phyloP scores from a whole-genome alignment of 306 rosid genomes.

The Abrus precatorius region DNA sequence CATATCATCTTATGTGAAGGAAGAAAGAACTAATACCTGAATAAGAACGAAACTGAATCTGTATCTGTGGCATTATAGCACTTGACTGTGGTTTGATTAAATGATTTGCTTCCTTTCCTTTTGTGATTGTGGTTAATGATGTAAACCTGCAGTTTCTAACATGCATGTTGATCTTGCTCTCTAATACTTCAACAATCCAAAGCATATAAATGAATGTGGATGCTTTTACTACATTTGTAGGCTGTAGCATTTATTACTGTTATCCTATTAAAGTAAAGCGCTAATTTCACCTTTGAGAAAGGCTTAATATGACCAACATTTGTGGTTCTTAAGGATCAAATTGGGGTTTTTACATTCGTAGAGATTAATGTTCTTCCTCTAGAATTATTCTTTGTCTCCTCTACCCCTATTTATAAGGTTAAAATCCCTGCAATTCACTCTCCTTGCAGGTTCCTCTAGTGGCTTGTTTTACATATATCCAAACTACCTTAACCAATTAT shows the following conservation, averaged over 20 bases:
- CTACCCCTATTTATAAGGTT: no score
- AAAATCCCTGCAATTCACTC: no score
- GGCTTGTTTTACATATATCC: no score
- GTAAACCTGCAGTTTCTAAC: conserved; percentile 42
- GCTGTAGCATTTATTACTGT: neutral
- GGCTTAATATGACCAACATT: neutral
- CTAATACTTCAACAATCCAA: conserved; percentile 4
- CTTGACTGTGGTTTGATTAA: conserved; percentile 31
- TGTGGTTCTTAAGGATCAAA: neutral
- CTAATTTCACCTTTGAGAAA: neutral
- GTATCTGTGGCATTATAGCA: conserved; percentile 37
- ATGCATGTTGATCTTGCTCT: conserved; percentile 42
- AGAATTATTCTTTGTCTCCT: no score
- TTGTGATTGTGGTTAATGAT: conserved; percentile 44
- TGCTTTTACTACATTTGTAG: conserved; percentile 32
- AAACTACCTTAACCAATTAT: no score
- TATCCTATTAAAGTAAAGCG: neutral
- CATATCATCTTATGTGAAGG: conserved; percentile 92
- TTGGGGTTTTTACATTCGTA: neutral
- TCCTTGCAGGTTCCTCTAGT: no score
- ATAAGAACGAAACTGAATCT: conserved; percentile 33
- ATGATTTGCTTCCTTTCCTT: conserved; percentile 35
- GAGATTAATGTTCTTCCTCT: neutral
- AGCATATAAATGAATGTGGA: conserved; percentile 46
- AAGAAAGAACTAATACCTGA: conserved; percentile 76